Evolutionary conservation across 192 early-diverging fungal genomes (phyloP).

Genomic region (Rhizophagus clarus): DNA sequence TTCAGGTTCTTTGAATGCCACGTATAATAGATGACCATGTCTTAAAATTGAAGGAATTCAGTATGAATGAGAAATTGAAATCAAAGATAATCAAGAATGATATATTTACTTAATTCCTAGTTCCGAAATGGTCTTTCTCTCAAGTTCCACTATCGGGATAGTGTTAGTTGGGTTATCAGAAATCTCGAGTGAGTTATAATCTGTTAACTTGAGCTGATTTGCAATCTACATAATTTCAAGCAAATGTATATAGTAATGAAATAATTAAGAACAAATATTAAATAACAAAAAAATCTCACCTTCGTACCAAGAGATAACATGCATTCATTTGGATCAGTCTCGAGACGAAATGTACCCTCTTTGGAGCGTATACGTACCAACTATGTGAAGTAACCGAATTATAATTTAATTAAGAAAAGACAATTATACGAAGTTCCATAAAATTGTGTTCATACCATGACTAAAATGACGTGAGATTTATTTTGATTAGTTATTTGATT

Average conservation of each 20-base stretch:
- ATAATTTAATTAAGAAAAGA: too few species aligned
- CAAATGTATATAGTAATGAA: neutral
- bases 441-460: too few species aligned
- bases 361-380: slow-evolving; percentile 71
- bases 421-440: too few species aligned
- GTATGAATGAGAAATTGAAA: neutral
- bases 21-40: slow-evolving; percentile 57
- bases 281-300: slow-evolving; percentile 39
- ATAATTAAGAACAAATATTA: neutral
- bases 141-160: slow-evolving; percentile 34
- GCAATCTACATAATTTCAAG: slow-evolving; percentile 41
- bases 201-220: slow-evolving; percentile 43
- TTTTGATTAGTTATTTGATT: too few species aligned
- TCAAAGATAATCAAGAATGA: neutral
- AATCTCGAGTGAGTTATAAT: slow-evolving; percentile 44
- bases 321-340: slow-evolving; percentile 57
- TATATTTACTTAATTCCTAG: slow-evolving; percentile 43
- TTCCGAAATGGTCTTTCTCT: slow-evolving; percentile 38
- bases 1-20: slow-evolving; percentile 41
- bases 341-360: slow-evolving; percentile 68
- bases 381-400: slow-evolving; percentile 33
- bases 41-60: slow-evolving; percentile 32
- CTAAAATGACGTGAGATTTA: too few species aligned
- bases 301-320: slow-evolving; percentile 54
- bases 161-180: slow-evolving; percentile 44